Evolutionary conservation across 1,284 basidiomycete species (phyloP), one percentile per base, ranked within the genome.

Genomic region (Pholiota adiposa): DNA sequence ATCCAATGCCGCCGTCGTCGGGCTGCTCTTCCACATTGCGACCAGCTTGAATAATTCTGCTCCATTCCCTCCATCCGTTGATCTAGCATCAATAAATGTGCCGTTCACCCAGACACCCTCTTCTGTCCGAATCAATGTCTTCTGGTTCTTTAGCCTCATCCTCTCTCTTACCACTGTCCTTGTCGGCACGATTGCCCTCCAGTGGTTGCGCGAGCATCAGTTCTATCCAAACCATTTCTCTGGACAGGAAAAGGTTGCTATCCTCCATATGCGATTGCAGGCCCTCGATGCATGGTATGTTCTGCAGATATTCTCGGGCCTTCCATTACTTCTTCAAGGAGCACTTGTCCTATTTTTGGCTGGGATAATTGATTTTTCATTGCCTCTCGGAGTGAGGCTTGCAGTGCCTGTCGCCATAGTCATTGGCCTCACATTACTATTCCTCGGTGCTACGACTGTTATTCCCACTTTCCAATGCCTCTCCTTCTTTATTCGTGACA

Each of bases 291-390:
- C 59, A 27, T 76, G 73, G 73, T 61, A 63, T 14, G 68, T 75
- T 0, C 59, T 64, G 7, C 63, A 61, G 4, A 68, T 72, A 16
- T 65, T 75, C 14, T 58, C 69, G 2, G 50, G 65, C 9, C 65
- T 76, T 4, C 73, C 73, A 1, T 44, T 72, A 2, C 62, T 75
- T 5, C 64, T 75, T 16, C 69, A 75, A 48, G 40, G 67, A 11
- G 65, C 73, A 0, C 60, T 74, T 2, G 56, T 68, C 8, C 64
- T 74, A 4, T 76, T 75, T 63, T 65, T 73, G 18, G 65, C 54
- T 0, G 73, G 73, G 3, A 40, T 69, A 3, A 29, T 70, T 6
- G 68, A 67, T 25, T 61, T 69, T 34, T 27, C 58, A 8, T 54
- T 55, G 27, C 29, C 57, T 11, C 41, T 61, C 4, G 52, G 16